Conservation (phyloP, 768 basidiomycete genomes). For the Mrakia gelida region DNA sequence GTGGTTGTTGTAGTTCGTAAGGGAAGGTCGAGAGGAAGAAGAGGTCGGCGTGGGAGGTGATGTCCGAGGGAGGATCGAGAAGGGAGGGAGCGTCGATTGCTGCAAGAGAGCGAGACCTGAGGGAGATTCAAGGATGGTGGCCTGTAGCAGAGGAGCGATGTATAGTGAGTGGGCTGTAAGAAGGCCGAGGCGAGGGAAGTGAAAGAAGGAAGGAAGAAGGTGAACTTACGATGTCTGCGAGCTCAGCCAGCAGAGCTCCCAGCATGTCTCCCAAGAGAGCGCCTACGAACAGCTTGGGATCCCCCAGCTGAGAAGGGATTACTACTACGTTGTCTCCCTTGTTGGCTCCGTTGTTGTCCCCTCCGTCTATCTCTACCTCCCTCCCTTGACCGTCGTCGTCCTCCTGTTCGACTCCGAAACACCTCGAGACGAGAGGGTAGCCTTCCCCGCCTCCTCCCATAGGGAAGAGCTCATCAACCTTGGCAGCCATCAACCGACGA, state of each 20-base stretch:
- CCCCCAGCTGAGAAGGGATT: background rate
- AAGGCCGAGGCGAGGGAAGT: too few species aligned
- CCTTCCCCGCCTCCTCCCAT: conserved; percentile 4
- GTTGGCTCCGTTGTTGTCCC: background rate
- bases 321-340: background rate
- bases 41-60: conserved; percentile 30
- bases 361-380: conserved; percentile 17
- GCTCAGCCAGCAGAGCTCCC: conserved; percentile 82
- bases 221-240: conserved; percentile 69
- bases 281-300: conserved; percentile 48
- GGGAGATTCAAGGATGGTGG: conserved; percentile 72
- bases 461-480: conserved; percentile 62
- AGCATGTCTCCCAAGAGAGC: conserved; percentile 82
- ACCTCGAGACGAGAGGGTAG: conserved; percentile 34
- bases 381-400: conserved; percentile 7
- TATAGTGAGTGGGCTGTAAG: too few species aligned
- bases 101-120: conserved; percentile 63
- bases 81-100: conserved; percentile 36
- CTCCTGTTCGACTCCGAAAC: conserved; percentile 36
- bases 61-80: conserved; percentile 40
- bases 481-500: conserved; percentile 57
- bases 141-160: conserved; percentile 47
- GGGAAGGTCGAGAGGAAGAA: conserved; percentile 31
- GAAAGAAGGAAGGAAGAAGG: background rate
- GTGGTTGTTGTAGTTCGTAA: conserved; percentile 30